Conservation (phyloP, 2,329 filamentous ascomycete species). For the Fusarium nodosum region DNA sequence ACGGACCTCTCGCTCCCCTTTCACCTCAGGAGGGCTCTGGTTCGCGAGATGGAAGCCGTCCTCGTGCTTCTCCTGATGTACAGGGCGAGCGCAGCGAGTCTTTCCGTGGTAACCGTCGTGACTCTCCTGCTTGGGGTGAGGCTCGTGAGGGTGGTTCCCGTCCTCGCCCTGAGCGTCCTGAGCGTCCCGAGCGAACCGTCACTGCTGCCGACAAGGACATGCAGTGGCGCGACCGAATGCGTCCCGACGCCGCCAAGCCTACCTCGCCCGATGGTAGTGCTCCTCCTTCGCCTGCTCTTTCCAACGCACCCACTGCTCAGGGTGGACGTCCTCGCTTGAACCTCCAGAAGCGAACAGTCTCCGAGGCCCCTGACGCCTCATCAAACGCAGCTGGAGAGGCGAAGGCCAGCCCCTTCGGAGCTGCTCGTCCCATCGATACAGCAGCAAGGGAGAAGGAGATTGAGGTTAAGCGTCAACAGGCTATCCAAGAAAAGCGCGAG, state of each 20-base stretch:
- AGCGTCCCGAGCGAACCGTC: conserved; percentile 77
- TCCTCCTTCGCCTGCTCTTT: conserved; percentile 79
- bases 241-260: conserved; percentile 78
- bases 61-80: conserved; percentile 60
- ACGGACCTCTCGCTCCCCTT: conserved; percentile 86
- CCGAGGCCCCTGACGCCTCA: conserved; percentile 71
- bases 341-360: conserved; percentile 90
- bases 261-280: conserved; percentile 79
- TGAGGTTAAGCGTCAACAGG: conserved; percentile 85
- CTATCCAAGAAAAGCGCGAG: conserved; percentile 85
- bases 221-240: conserved; percentile 94
- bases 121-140: conserved; percentile 83
- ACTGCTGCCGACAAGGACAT: conserved; percentile 94
- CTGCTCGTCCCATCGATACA: conserved; percentile 93
- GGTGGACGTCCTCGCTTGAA: conserved; percentile 84
- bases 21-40: conserved; percentile 65
- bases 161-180: conserved; percentile 77
- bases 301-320: conserved; percentile 62
- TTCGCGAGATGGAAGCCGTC: conserved; percentile 68
- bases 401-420: conserved; percentile 94
- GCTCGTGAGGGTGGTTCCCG: conserved; percentile 81
- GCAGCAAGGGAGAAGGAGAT: conserved; percentile 89
- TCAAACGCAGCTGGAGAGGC: conserved; percentile 71
- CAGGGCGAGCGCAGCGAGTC: conserved; percentile 72
- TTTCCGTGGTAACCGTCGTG: conserved; percentile 72